phyloP scores from a whole-genome alignment of 495 filamentous ascomycete species.

The Penicillium cosmopolitanum region DNA sequence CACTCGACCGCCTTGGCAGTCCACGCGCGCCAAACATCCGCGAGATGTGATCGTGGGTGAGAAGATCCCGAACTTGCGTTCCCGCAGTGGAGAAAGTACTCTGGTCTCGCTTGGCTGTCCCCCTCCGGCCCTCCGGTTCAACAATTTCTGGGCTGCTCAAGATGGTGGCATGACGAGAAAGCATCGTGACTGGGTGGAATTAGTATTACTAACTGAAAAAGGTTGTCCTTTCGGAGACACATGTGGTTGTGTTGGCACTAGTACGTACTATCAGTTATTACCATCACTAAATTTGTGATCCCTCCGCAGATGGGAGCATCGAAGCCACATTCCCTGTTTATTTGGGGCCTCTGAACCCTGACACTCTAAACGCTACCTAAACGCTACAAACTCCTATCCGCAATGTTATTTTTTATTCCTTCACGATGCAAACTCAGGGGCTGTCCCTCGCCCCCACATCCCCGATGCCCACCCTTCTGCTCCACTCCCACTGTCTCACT shows the following conservation, averaged over 20 bases:
- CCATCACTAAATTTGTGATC: neutral
- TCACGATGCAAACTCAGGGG: slow-evolving; percentile 2
- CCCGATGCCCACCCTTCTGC: neutral
- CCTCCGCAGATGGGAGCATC: neutral
- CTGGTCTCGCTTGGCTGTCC: neutral
- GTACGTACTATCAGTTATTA: neutral
- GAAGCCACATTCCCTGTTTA: neutral
- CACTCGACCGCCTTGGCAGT: slow-evolving; percentile 10
- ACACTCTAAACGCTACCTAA: neutral
- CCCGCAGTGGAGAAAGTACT: slow-evolving; percentile 5
- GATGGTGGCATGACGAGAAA: neutral
- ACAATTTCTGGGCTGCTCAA: neutral
- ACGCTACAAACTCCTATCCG: neutral
- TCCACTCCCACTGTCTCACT: neutral
- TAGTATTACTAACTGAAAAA: neutral
- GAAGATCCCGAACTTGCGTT: slow-evolving; percentile 2
- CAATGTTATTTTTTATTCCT: neutral
- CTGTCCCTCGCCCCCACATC: slow-evolving; percentile 3
- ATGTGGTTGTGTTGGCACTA: neutral
- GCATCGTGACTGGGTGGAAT: neutral
- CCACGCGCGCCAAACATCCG: slow-evolving; percentile 4
- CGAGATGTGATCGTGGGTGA: slow-evolving; percentile 7
- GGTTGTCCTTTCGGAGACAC: too few relatives aligned
- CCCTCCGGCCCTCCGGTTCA: neutral
- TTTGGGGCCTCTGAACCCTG: neutral